Base-by-base conservation (phyloP, 1,284 basidiomycete species). In the Rhodotorula sp. region DNA sequence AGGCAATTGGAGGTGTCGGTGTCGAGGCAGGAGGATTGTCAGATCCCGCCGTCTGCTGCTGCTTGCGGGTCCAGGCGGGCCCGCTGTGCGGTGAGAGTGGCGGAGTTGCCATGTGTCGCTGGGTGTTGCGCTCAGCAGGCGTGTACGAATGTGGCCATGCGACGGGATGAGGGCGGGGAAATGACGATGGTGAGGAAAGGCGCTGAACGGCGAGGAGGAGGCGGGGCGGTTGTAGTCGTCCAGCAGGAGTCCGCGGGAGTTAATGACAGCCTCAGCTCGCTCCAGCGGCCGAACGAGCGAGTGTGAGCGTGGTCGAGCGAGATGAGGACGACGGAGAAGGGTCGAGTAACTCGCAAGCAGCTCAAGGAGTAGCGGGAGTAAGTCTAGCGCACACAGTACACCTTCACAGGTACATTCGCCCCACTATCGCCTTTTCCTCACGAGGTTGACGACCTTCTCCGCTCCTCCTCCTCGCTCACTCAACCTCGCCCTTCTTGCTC, bases 31-130 rank as follows among this genome's bases (percentile, higher is more conserved):
- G 40, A 44, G 40, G 40, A 44, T 11, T 11, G 40, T 44, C 40
- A 44, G 40, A 44, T 13, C 40, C 5, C 15, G 40, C 40, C 40
- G 40, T 44, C 40, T 44, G 40, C 40, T 44, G 40, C 40, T 44
- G 40, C 15, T 59, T 55, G 30, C 70, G 55, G 18, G 67, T 68
- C 70, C 70, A 71, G 26, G 67, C 67, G 2, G 70, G 70, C 1
- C 70, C 67, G 0, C 28, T 11, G 51, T 47, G 60, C 13, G 58
- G 53, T 24, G 50, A 44, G 28, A 30, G 48, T 30, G 58, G 30
- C 37, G 55, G 55, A 13, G 34, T 40, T 9, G 46, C 31, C 31
- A 22, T 50, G 16, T 22, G 9, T 16, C 7, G 53, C 53, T 28
- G 7, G 16, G 28, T 44, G 9, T 44, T 7, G 40, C 40, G 40